Evolutionary conservation across 495 filamentous ascomycete genomes (phyloP).

Genomic region (Xylona heveae): DNA sequence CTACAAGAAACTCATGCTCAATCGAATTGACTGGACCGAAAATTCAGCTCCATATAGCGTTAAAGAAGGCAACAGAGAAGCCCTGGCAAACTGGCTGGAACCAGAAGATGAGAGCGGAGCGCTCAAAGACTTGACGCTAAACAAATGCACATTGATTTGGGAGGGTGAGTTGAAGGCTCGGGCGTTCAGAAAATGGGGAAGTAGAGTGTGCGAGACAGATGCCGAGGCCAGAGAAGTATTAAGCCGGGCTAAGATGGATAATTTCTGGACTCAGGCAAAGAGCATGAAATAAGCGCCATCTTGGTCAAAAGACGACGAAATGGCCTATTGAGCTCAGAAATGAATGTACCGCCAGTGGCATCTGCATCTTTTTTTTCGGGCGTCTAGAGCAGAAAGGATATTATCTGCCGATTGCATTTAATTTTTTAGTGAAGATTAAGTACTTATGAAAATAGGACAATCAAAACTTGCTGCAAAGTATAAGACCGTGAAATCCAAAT

Average conservation of each 20-base stretch:
- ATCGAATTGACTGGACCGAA: constrained; percentile 89
- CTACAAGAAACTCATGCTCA: constrained; percentile 79
- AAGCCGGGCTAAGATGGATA: constrained; percentile 70
- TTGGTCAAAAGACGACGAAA: too few species aligned
- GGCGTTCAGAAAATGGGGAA: constrained; percentile 69
- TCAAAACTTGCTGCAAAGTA: too few species aligned
- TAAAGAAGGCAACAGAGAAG: constrained; percentile 35
- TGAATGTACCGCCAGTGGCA: too few species aligned
- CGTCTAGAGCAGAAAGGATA: background rate
- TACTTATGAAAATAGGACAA: too few species aligned
- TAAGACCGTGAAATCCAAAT: constrained; percentile 43
- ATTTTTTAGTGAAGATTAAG: too few species aligned
- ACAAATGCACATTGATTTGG: constrained; percentile 5
- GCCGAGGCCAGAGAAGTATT: constrained; percentile 65
- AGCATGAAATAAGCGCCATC: constrained; percentile 29
- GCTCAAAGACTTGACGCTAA: constrained; percentile 16
- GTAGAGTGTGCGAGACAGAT: constrained; percentile 73
- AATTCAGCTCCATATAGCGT: constrained; percentile 45
- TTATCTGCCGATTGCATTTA: too few species aligned
- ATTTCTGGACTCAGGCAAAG: constrained; percentile 90
- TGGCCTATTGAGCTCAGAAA: too few species aligned
- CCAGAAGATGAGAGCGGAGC: constrained; percentile 40
- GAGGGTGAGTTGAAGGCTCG: constrained; percentile 48
- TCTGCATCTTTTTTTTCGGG: too few species aligned
- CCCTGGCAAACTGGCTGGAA: constrained; percentile 46